A percentile compares a stretch with the other conserved stretches of the same genome.
phyloP scores from a whole-genome alignment of 495 filamentous ascomycete species.

The Podospora australis region DNA sequence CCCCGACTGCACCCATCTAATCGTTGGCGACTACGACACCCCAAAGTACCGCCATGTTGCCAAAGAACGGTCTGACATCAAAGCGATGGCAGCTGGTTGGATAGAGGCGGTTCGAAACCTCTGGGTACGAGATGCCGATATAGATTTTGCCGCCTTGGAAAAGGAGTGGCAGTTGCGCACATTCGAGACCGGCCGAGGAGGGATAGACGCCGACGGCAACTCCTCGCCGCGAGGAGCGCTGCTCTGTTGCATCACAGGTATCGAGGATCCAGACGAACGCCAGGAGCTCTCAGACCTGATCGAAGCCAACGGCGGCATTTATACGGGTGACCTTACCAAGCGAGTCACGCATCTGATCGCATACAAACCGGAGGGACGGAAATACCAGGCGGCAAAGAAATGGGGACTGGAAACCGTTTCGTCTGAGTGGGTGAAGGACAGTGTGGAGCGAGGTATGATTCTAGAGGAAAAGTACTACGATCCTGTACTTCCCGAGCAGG shows the following conservation, averaged over 20 bases:
- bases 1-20: slow-evolving; percentile 87
- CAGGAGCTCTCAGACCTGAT: slow-evolving; percentile 57
- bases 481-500: slow-evolving; percentile 56
- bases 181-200: slow-evolving; percentile 36
- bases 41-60: slow-evolving; percentile 95
- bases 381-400: slow-evolving; percentile 75
- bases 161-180: slow-evolving; percentile 34
- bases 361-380: slow-evolving; percentile 67
- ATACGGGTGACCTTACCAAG: slow-evolving; percentile 79
- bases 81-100: slow-evolving; percentile 72
- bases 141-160: slow-evolving; percentile 61
- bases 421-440: slow-evolving; percentile 79
- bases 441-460: slow-evolving; percentile 85
- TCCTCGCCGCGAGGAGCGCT: slow-evolving; percentile 41
- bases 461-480: slow-evolving; percentile 80
- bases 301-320: slow-evolving; percentile 64
- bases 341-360: slow-evolving; percentile 85
- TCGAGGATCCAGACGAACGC: slow-evolving; percentile 69
- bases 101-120: slow-evolving; percentile 71
- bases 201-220: slow-evolving; percentile 16
- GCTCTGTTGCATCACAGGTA: slow-evolving; percentile 82
- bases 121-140: slow-evolving; percentile 78
- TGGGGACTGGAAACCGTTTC: slow-evolving; percentile 76
- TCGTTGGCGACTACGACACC: slow-evolving; percentile 81
- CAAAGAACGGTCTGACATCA: slow-evolving; percentile 76